phyloP scores from a whole-genome alignment of 2,329 filamentous ascomycete species.

The Colletotrichum falcatum region DNA sequence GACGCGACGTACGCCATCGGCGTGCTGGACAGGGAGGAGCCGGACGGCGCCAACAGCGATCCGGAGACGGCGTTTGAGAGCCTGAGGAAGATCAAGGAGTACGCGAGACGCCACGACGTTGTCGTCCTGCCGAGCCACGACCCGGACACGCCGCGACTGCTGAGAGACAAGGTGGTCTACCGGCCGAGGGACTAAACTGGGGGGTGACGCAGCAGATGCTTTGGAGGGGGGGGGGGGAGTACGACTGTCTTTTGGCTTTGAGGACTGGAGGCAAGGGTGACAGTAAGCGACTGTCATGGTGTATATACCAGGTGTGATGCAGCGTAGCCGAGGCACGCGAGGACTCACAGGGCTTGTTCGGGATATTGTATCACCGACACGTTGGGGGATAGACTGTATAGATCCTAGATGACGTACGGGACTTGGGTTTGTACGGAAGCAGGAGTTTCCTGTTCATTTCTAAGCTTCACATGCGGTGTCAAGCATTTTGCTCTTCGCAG shows the following conservation, averaged over 20 bases:
- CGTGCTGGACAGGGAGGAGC: slow-evolving; percentile 48
- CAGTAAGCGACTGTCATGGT: too few species aligned
- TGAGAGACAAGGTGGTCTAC: slow-evolving; percentile 27
- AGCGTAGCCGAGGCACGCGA: too few species aligned
- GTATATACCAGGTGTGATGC: too few species aligned
- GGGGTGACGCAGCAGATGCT: background rate
- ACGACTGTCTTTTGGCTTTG: background rate
- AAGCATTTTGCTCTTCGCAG: too few species aligned
- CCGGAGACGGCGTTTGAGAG: slow-evolving; percentile 47
- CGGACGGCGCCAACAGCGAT: slow-evolving; percentile 49
- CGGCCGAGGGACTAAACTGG: slow-evolving; percentile 19
- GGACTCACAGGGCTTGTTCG: too few species aligned
- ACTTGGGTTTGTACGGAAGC: too few species aligned
- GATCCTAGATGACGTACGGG: too few species aligned
- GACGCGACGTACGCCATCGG: slow-evolving; percentile 50
- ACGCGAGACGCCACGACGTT: slow-evolving; percentile 44
- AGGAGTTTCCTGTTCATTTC: too few species aligned
- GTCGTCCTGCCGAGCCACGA: slow-evolving; percentile 48
- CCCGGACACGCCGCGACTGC: slow-evolving; percentile 23
- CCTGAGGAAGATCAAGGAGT: slow-evolving; percentile 49
- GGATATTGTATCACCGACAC: too few species aligned
- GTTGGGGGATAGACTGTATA: too few species aligned
- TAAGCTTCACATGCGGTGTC: too few species aligned
- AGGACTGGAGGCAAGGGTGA: too few species aligned
- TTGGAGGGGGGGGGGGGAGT: background rate